These are phyloP conservation scores for Mycena crocata DNA, from an alignment of 768 basidiomycete species.

Conservation along the genomic window DNA sequence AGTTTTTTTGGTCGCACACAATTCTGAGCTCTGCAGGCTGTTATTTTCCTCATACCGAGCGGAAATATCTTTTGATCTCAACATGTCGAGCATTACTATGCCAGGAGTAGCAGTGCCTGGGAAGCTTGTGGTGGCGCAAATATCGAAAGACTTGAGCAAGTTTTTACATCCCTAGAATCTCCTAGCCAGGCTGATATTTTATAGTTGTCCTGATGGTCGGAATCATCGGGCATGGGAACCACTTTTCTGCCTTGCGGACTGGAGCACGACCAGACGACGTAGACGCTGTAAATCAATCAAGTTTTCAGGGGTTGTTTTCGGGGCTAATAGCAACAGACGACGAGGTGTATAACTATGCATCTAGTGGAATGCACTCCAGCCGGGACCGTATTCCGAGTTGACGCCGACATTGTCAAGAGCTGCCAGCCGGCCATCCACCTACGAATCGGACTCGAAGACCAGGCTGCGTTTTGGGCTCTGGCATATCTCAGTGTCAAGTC, in stretches of 20 bases:
- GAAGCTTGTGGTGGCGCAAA: neutral
- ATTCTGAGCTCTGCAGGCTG: neutral
- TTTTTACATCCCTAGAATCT: neutral
- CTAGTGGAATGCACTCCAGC: neutral
- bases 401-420: neutral
- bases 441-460: neutral
- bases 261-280: neutral
- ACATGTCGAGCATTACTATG: neutral
- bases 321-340: neutral
- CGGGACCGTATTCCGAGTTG: neutral
- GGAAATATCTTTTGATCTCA: constrained; percentile 2
- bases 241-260: neutral
- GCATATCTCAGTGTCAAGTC: neutral
- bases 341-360: neutral
- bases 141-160: neutral
- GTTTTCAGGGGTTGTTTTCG: neutral
- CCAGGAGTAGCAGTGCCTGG: neutral
- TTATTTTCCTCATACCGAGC: constrained; percentile 1
- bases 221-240: neutral
- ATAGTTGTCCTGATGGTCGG: neutral
- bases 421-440: neutral
- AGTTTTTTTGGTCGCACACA: neutral
- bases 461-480: constrained; percentile 4
- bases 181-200: neutral
- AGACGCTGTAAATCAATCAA: neutral